A percentile compares a stretch with the other conserved stretches of the same genome.
Conservation (phyloP, 1,284 basidiomycete species). For the Filobasidium uniguttulatum region DNA sequence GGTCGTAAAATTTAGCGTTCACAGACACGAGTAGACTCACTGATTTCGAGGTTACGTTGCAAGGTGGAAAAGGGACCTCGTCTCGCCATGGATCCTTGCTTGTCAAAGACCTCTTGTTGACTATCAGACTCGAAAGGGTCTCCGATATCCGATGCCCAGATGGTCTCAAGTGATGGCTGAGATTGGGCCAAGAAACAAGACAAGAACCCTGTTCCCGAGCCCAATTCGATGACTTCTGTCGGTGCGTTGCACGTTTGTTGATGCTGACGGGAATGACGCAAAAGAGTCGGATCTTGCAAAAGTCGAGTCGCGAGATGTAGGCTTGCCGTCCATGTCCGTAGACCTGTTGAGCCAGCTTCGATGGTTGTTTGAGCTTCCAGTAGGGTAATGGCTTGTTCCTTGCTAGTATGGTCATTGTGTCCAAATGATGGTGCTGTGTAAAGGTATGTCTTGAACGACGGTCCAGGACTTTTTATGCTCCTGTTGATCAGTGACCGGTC, state of each 20-base stretch:
- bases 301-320: constrained; percentile 29
- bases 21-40: constrained; percentile 19
- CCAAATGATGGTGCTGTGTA: constrained; percentile 18
- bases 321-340: constrained; percentile 33
- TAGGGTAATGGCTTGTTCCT: constrained; percentile 25
- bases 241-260: neutral
- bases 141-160: constrained; percentile 28
- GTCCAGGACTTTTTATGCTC: constrained; percentile 20
- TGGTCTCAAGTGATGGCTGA: constrained; percentile 14
- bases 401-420: neutral
- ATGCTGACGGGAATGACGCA: neutral
- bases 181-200: constrained; percentile 28
- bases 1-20: neutral
- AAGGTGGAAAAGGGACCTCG: constrained; percentile 24
- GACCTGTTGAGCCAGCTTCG: constrained; percentile 35
- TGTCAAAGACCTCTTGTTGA: neutral
- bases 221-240: constrained; percentile 27
- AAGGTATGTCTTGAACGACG: constrained; percentile 35
- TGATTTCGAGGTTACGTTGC: constrained; percentile 24
- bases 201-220: constrained; percentile 35
- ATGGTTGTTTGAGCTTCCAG: constrained; percentile 36
- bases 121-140: constrained; percentile 9
- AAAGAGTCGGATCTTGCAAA: constrained; percentile 18
- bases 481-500: neutral
- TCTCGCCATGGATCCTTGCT: neutral